These are phyloP conservation scores for Dichotomocladium elegans DNA, from an alignment of 371 early-diverging fungal genomes.

Conservation along the genomic window DNA sequence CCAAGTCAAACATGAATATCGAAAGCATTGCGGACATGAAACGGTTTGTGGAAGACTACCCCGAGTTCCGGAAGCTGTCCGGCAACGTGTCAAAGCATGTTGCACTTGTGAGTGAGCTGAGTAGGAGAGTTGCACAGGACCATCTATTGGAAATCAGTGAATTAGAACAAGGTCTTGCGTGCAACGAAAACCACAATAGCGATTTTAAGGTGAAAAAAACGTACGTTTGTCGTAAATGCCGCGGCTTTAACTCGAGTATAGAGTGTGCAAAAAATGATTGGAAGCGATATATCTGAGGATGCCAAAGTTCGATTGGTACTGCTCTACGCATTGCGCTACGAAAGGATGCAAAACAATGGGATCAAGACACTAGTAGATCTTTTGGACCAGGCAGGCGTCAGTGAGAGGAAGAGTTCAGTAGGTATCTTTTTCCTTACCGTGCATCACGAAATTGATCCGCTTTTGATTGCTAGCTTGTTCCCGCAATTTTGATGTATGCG, in stretches of 20 bases:
- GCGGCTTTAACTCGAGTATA: constrained; percentile 2
- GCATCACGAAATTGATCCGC: not conserved
- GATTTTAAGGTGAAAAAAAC: constrained; percentile 68
- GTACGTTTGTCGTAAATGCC: not conserved
- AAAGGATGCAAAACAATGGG: constrained; percentile 71
- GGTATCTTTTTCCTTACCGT: constrained; percentile 22
- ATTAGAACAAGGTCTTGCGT: constrained; percentile 92
- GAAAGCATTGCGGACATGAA: constrained; percentile 97
- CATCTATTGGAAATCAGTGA: constrained; percentile 85
- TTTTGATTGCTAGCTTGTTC: constrained; percentile 49
- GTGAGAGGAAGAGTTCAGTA: constrained; percentile 70
- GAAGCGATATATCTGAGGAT: constrained; percentile 62
- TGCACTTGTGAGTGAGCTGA: constrained; percentile 89
- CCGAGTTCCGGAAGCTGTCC: constrained; percentile 90
- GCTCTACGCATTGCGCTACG: constrained; percentile 89
- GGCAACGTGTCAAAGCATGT: constrained; percentile 98
- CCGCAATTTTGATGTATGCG: constrained; percentile 73
- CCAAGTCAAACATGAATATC: constrained; percentile 84
- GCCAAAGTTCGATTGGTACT: constrained; percentile 78
- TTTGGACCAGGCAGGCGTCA: constrained; percentile 65
- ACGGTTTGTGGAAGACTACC: constrained; percentile 95
- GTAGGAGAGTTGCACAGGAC: constrained; percentile 69
- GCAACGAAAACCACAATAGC: constrained; percentile 74
- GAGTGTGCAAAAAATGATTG: constrained; percentile 67
- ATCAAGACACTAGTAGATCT: constrained; percentile 62